Evolutionary conservation across 2,329 filamentous ascomycete genomes (phyloP), one percentile per base, ranked within the genome.

Genomic region (Sphaerulina musiva): DNA sequence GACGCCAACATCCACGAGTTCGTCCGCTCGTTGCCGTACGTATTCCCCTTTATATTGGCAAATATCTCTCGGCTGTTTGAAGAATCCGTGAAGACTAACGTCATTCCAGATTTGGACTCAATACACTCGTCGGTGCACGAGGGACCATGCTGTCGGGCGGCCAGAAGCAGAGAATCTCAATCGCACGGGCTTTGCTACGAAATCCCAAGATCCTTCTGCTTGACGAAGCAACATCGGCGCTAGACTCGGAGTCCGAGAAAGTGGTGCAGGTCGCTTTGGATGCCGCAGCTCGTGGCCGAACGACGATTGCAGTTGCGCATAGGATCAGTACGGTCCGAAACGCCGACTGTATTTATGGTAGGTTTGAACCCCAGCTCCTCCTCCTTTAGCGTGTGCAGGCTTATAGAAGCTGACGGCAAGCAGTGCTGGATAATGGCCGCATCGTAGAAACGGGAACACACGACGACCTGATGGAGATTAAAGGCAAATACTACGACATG

Each of bases 11-110:
- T 29, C 26, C 5, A 29, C 6, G 26, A 29, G 1, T 29, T 29
- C 26, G 26, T 29, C 26, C 6, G 26, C 26, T 29, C 26, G 26
- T 29, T 29, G 26, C 26, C 26, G 26, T 29, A 29, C 26, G 26
- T 29, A 7, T 29, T 7, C 8, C 61, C 64, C 8, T 54, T 65
- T 2, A 78, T 79, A 1, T 78, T 76, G 1, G 72, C 81, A 87
- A 40, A 40, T 76, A 83, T 58, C 79, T 80, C 51, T 84, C 85
- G 0, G 87, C 84, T 26, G 84, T 89, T 59, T 70, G 73, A 51
- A 70, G 76, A 0, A 70, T 89, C 12, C 83, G 83, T 29, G 6
- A 29, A 29, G 26, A 29, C 26, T 29, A 29, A 29, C 26, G 26
- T 7, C 2, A 3, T 6, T 29, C 6, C 26, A 29, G 26, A 0